Base-by-base conservation (phyloP, 192 early-diverging fungal species). In the Backusella westeae region DNA sequence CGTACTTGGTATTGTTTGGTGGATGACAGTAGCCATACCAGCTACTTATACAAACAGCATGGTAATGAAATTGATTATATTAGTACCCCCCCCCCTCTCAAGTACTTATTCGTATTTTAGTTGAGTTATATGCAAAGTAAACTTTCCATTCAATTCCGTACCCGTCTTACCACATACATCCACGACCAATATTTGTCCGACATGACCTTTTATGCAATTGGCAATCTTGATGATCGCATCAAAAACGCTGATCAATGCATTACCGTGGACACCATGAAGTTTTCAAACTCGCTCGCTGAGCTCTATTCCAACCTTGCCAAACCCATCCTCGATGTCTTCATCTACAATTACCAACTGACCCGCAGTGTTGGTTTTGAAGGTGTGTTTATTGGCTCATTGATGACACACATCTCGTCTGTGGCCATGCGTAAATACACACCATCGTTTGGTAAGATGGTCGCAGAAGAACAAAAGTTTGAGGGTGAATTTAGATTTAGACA, bases 11-110 rank as follows among this genome's bases (percentile, higher is more conserved):
- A 91, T 99, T 63, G 85, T 91, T 44, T 94, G 91, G 85, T 98
- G 96, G 96, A 96, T 97, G 94, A 88, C 85, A 21, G 90, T 98
- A 67, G 96, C 96, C 15, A 87, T 99, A 34, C 97, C 97, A 6
- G 97, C 96, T 12, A 99, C 97, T 56, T 95, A 96, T 84, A 97
- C 97, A 71, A 99, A 99, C 85, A 93, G 90, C 80, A 93, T 97
- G 91, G 90, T 94, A 86, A 82, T 3, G 38, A 2, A 12, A 38
- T 12, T 39, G 38, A 38, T 39, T 39, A 32, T 32, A 32, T 32
- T 32, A 32, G 32, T 1, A 23, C 23, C 29, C 29, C 2, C 2
- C 1, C 32, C 29, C 2, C 2, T 0, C 32, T 12, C 9, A 39
- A 39, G 10, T 39, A 39, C 38, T 39, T 10, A 39, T 39, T 10